These are phyloP conservation scores for Persicaria maculosa DNA, from an alignment of 148 eudicot species.

Conservation along the genomic window DNA sequence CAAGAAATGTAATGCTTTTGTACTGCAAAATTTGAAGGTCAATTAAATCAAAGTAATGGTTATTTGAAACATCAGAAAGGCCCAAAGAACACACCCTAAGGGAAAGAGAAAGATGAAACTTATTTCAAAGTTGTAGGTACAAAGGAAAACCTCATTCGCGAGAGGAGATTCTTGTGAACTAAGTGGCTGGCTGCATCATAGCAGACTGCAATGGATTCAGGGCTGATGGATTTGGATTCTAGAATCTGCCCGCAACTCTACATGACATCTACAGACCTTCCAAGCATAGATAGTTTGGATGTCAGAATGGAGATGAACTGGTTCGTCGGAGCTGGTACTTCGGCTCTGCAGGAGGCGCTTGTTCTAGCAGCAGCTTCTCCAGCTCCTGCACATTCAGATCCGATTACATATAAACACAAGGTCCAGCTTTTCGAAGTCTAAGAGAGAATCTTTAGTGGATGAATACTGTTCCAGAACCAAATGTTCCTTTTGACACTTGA, in stretches of 20 bases:
- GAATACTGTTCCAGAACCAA: background rate
- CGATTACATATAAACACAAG: background rate
- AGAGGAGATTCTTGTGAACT: background rate
- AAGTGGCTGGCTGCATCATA: background rate
- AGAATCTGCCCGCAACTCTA: conserved; percentile 6
- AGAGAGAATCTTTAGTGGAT: background rate
- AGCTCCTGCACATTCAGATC: conserved; percentile 18
- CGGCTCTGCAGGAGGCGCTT: conserved; percentile 11
- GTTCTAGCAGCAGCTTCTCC: conserved; percentile 13
- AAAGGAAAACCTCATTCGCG: conserved; percentile 5
- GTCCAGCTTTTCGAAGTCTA: background rate
- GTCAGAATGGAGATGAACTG: conserved; percentile 22
- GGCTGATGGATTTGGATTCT: conserved; percentile 4
- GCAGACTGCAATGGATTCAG: conserved; percentile 1
- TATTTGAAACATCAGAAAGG: conserved; percentile 5
- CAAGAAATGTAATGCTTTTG: background rate
- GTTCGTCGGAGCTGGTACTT: conserved; percentile 24
- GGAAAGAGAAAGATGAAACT: background rate
- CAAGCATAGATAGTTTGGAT: background rate
- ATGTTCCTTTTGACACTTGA: background rate
- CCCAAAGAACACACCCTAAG: background rate
- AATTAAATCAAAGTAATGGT: background rate
- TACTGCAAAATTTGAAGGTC: background rate
- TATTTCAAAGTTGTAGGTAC: conserved; percentile 11
- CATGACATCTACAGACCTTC: conserved; percentile 14